Evolutionary conservation across 176 grass and related monocot genomes (phyloP), one percentile per base, ranked within the genome.

Genomic region (Eragrostis nindensis): DNA sequence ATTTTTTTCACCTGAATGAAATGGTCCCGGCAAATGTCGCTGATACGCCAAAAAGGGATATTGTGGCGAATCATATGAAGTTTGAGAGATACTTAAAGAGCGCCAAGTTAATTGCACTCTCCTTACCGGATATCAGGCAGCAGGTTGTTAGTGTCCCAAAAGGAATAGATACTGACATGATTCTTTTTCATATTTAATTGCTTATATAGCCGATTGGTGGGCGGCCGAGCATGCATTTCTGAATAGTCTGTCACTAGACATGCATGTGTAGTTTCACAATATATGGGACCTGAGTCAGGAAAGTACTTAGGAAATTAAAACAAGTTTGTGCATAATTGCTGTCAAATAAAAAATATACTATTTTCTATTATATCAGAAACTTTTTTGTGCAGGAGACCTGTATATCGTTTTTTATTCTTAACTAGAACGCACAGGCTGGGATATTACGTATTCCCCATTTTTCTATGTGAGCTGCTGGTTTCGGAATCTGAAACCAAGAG

Each of bases 171-270:
- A 86, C 83, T 54, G 75, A 68, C 21, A 13, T 87, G 25, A 38
- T 89, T 43, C 70, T 88, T 68, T 94, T 94, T 76, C 76, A 70
- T 73, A 73, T 86, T 52, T 94, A 91, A 11, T 66, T 56, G 8
- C 14, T 8, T 60, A 55, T 27, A 16, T 30, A 71, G 66, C 29
- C 29, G 62, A 41, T 39, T 60, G 5, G 9, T n/a, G n/a, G n/a
- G 44, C 16, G 30, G 36, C 53, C 43, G 7, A 74, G 22, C 61
- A n/a, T n/a, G n/a, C n/a, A 66, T 74, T 62, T 52, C 22, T n/a
- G n/a, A 21, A 1, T 16, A 8, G 17, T 57, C 65, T 27, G 4
- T 40, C 38, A 63, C 11, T 14, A 21, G 10, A 21, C 29, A 15
- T 79, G 26, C 4, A 4, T 36, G 32, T 36, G 32, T 36, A 36